Evolutionary conservation across 805 yeast species (phyloP).

Genomic region (Saccharomyces jurei): DNA sequence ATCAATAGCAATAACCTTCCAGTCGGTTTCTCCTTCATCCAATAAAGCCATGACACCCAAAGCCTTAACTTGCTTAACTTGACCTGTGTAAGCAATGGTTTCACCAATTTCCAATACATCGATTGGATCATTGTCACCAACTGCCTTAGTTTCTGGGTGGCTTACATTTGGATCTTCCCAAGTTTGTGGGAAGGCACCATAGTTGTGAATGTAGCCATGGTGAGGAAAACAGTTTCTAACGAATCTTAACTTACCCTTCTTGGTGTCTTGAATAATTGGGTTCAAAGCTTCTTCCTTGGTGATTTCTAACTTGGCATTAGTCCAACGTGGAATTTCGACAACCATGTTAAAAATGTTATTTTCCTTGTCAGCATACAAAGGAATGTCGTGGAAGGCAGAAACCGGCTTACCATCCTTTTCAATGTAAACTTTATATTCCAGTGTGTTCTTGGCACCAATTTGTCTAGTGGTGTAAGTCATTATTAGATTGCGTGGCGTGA

Average conservation of each 20-base stretch:
- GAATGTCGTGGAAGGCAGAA: slow-evolving; percentile 92
- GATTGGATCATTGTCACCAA: slow-evolving; percentile 80
- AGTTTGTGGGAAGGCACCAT: slow-evolving; percentile 96
- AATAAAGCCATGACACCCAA: slow-evolving; percentile 90
- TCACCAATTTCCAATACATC: slow-evolving; percentile 82
- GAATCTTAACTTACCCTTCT: slow-evolving; percentile 91
- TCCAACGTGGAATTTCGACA: slow-evolving; percentile 98
- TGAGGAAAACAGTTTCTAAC: slow-evolving; percentile 98
- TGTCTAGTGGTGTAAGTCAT: slow-evolving; percentile 86
- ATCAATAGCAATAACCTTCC: slow-evolving; percentile 88
- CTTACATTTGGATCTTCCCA: slow-evolving; percentile 67
- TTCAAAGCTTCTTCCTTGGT: slow-evolving; percentile 75
- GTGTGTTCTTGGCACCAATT: slow-evolving; percentile 91
- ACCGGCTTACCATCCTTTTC: slow-evolving; percentile 91
- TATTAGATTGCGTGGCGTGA: slow-evolving; percentile 4
- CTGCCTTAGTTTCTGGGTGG: slow-evolving; percentile 60
- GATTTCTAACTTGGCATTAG: slow-evolving; percentile 94
- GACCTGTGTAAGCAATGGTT: slow-evolving; percentile 56
- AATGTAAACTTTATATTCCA: slow-evolving; percentile 84
- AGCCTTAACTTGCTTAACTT: slow-evolving; percentile 81
- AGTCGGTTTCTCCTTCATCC: slow-evolving; percentile 86
- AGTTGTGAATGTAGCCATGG: slow-evolving; percentile 97
- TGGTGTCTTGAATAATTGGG: slow-evolving; percentile 95
- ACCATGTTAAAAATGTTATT: slow-evolving; percentile 82
- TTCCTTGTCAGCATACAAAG: slow-evolving; percentile 88